Evolutionary conservation across 306 rosid species (phyloP).

Genomic region (Abrus precatorius): DNA sequence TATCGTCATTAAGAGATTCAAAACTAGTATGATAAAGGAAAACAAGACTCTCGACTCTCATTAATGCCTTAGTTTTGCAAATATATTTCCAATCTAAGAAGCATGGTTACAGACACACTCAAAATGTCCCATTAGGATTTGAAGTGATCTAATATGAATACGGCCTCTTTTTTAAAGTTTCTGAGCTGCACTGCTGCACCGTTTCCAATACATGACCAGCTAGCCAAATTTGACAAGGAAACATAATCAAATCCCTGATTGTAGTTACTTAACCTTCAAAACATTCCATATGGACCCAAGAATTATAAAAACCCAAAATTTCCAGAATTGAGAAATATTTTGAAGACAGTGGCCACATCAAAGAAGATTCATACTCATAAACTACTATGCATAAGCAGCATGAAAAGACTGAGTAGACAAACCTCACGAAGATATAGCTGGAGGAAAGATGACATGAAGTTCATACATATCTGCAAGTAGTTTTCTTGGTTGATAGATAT

Average conservation of each 20-base stretch:
- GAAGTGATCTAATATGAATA: slow-evolving; percentile 13
- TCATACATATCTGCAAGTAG: slow-evolving; percentile 61
- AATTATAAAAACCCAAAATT: slow-evolving; percentile 4
- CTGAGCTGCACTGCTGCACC: slow-evolving; percentile 22
- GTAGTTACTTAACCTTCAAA: slow-evolving; percentile 27
- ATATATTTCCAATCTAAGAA: slow-evolving; percentile 35
- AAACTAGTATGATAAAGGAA: slow-evolving; percentile 28
- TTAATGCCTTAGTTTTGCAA: slow-evolving; percentile 20
- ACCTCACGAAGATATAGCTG: slow-evolving; percentile 87
- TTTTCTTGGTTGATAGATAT: slow-evolving; percentile 54
- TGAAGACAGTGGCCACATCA: slow-evolving; percentile 18
- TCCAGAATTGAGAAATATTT: slow-evolving; percentile 17
- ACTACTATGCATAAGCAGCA: slow-evolving; percentile 39
- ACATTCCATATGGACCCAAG: slow-evolving; percentile 16
- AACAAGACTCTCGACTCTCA: slow-evolving; percentile 29
- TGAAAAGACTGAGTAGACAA: slow-evolving; percentile 37
- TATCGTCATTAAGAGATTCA: slow-evolving; percentile 21
- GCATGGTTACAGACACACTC: neutral
- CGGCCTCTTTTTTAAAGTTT: neutral
- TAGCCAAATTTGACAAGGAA: slow-evolving; percentile 22
- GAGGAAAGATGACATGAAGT: slow-evolving; percentile 79
- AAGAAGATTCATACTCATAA: slow-evolving; percentile 28
- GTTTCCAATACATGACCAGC: slow-evolving; percentile 37
- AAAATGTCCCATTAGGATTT: slow-evolving; percentile 34
- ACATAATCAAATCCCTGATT: neutral